Conservation (phyloP, 345 rosid species). For the Lepidium sativum region DNA sequence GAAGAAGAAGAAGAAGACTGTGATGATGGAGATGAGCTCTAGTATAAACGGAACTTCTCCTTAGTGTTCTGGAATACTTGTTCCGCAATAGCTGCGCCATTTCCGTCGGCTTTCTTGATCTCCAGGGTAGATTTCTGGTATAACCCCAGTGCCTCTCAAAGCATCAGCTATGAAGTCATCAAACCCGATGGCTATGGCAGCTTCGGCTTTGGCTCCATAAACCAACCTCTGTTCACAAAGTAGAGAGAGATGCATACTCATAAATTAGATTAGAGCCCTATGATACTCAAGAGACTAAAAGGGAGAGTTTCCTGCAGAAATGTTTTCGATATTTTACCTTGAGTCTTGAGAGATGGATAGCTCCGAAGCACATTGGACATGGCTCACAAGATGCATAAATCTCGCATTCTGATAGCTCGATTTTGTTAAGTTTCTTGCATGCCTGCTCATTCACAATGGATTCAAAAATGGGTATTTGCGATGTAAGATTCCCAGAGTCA, state of each 20-base stretch:
- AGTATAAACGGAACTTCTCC: constrained; percentile 69
- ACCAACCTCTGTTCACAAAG: constrained; percentile 50
- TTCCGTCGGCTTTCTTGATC: constrained; percentile 76
- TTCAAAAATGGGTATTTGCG: neutral
- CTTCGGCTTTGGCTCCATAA: constrained; percentile 82
- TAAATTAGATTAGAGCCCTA: neutral
- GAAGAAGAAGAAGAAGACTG: constrained; percentile 9
- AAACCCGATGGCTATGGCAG: constrained; percentile 78
- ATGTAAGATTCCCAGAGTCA: too few relatives aligned
- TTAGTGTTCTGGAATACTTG: constrained; percentile 88
- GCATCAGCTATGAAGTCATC: constrained; percentile 80
- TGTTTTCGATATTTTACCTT: constrained; percentile 35
- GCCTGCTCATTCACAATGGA: constrained; percentile 42
- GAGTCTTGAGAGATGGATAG: constrained; percentile 64
- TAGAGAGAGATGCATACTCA: neutral
- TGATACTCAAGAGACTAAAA: neutral
- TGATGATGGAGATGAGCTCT: constrained; percentile 13
- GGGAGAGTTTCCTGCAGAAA: neutral
- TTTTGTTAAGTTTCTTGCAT: constrained; percentile 61
- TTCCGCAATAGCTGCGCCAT: constrained; percentile 65
- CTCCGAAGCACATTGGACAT: constrained; percentile 84
- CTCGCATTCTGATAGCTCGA: constrained; percentile 68
- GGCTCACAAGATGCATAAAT: constrained; percentile 76
- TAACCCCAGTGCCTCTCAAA: constrained; percentile 51
- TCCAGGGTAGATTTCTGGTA: constrained; percentile 65